A percentile compares a stretch with the other conserved stretches of the same genome.
Evolutionary conservation across 148 eudicot genomes (phyloP).

Genomic region (Arctostaphylos glauca): DNA sequence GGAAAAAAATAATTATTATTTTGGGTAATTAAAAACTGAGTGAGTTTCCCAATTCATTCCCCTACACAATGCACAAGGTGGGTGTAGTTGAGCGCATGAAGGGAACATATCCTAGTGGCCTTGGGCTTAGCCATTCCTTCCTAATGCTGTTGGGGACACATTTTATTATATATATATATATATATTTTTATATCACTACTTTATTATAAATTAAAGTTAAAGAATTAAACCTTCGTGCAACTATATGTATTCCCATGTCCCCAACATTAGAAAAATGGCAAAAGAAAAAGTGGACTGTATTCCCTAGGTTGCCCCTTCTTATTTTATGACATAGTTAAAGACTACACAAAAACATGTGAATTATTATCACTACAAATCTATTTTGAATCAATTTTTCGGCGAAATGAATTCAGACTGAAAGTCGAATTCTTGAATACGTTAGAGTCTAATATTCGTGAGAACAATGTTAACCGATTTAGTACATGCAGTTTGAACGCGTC

Average conservation of each 20-base stretch:
- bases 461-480: too few species aligned
- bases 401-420: too few species aligned
- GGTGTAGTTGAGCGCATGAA: background rate
- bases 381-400: too few species aligned
- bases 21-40: too few species aligned
- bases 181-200: background rate
- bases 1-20: too few species aligned
- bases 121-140: background rate
- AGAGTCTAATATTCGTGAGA: too few species aligned
- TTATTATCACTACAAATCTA: too few species aligned
- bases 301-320: background rate
- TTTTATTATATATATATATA: background rate
- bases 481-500: too few species aligned
- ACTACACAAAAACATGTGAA: too few species aligned
- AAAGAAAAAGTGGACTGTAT: background rate
- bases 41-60: too few species aligned
- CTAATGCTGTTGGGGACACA: background rate
- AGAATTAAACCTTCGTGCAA: background rate
- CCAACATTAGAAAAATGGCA: background rate
- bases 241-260: background rate
- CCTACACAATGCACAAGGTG: background rate
- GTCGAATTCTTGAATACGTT: too few species aligned
- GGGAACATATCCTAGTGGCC: conserved; percentile 12
- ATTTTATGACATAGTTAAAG: background rate
- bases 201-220: background rate